phyloP scores from a whole-genome alignment of 2,329 filamentous ascomycete species.

The Byssothecium circinans region DNA sequence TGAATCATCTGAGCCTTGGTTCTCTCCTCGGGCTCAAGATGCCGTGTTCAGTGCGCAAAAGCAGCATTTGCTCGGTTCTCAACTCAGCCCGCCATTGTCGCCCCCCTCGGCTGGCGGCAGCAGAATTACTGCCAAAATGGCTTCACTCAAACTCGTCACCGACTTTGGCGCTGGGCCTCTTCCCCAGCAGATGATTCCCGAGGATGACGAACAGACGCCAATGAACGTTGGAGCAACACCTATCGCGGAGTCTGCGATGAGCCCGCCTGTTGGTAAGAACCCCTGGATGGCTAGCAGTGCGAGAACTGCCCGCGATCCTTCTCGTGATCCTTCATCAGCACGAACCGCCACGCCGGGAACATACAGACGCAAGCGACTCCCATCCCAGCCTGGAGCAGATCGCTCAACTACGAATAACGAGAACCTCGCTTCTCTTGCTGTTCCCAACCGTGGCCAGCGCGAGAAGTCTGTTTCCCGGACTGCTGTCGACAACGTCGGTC shows the following conservation, averaged over 20 bases:
- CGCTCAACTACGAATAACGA: slow-evolving; percentile 37
- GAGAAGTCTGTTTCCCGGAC: slow-evolving; percentile 34
- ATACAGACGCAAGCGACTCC: slow-evolving; percentile 67
- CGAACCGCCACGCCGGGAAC: slow-evolving; percentile 61
- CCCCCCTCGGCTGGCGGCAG: slow-evolving; percentile 63
- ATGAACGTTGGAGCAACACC: slow-evolving; percentile 82
- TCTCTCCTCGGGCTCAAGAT: slow-evolving; percentile 75
- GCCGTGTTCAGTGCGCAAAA: slow-evolving; percentile 60
- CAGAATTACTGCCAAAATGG: slow-evolving; percentile 71
- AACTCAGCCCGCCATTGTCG: slow-evolving; percentile 71
- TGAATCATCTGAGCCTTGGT: slow-evolving; percentile 84
- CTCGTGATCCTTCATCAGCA: slow-evolving; percentile 52
- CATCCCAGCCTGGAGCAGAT: slow-evolving; percentile 47
- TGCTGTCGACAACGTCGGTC: slow-evolving; percentile 43
- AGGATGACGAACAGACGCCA: slow-evolving; percentile 67
- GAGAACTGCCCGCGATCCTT: slow-evolving; percentile 33
- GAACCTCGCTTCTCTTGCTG: slow-evolving; percentile 35
- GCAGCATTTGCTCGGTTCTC: slow-evolving; percentile 54
- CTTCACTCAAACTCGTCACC: slow-evolving; percentile 87
- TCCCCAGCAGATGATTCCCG: slow-evolving; percentile 67
- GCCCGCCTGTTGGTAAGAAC: slow-evolving; percentile 60
- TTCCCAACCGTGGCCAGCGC: slow-evolving; percentile 41
- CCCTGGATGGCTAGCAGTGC: slow-evolving; percentile 38
- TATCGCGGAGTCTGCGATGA: slow-evolving; percentile 69
- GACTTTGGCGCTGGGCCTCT: slow-evolving; percentile 64